Percentiles rank a stretch among this genome's conserved stretches.
phyloP scores from a whole-genome alignment of 805 yeast genomes.

The Ogataea glucozyma region DNA sequence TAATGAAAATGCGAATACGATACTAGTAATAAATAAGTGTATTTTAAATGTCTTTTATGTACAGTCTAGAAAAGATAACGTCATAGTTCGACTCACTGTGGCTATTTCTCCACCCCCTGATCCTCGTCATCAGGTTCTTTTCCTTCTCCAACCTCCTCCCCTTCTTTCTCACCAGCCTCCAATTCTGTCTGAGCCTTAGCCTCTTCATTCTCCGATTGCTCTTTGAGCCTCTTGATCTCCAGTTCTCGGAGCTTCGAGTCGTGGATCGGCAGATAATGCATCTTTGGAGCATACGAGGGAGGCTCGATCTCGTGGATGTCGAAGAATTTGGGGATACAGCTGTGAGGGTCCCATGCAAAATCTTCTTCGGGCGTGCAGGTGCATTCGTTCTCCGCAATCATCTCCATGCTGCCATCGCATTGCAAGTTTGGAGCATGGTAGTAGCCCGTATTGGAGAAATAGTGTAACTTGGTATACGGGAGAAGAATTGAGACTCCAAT shows the following conservation, averaged over 20 bases:
- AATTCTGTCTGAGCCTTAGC: slow-evolving; percentile 4
- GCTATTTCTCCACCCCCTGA: background rate
- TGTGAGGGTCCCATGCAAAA: slow-evolving; percentile 50
- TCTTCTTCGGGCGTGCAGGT: slow-evolving; percentile 50
- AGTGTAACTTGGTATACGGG: slow-evolving; percentile 30
- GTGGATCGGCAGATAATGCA: slow-evolving; percentile 32
- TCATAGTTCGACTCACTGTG: no score
- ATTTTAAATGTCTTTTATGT: no score
- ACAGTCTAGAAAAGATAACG: no score
- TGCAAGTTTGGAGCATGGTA: slow-evolving; percentile 57
- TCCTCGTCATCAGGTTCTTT: slow-evolving; percentile 4
- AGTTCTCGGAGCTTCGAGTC: slow-evolving; percentile 19
- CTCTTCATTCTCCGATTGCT: slow-evolving; percentile 8
- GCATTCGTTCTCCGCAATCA: slow-evolving; percentile 49
- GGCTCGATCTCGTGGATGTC: slow-evolving; percentile 33
- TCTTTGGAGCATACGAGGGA: slow-evolving; percentile 31
- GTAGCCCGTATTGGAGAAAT: slow-evolving; percentile 54
- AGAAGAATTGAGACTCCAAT: slow-evolving; percentile 35
- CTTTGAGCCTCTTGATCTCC: slow-evolving; percentile 10
- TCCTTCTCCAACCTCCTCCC: slow-evolving; percentile 6
- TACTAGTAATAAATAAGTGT: no score
- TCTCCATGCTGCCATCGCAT: slow-evolving; percentile 55
- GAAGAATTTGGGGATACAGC: slow-evolving; percentile 50
- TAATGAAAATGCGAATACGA: no score
- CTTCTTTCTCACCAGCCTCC: slow-evolving; percentile 4